Percentiles rank a stretch among this genome's conserved stretches.
Conservation (phyloP, 1,139 yeast species). For the Candida sp. region DNA sequence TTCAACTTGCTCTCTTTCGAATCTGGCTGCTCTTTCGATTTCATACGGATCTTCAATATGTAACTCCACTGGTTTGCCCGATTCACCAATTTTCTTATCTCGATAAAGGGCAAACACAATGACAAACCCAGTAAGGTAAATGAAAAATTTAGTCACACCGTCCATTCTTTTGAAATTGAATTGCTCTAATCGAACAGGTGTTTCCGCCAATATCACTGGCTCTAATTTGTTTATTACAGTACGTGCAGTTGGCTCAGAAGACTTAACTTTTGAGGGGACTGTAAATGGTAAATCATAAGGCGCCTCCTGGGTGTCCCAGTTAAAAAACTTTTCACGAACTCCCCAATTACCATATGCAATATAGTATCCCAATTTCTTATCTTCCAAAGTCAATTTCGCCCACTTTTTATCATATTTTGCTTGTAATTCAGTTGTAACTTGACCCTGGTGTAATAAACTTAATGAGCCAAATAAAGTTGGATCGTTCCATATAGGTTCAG, state of each 20-base stretch:
- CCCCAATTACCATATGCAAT: constrained; percentile 67
- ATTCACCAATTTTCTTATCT: constrained; percentile 49
- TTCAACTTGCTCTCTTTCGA: constrained; percentile 14
- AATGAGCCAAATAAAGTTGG: constrained; percentile 44
- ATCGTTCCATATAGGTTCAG: constrained; percentile 45
- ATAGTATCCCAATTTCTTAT: constrained; percentile 52
- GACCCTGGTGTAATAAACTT: constrained; percentile 56
- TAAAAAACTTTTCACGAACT: constrained; percentile 52
- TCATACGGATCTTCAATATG: constrained; percentile 36
- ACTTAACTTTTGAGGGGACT: constrained; percentile 30
- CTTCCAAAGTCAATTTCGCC: constrained; percentile 40
- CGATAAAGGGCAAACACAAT: constrained; percentile 43
- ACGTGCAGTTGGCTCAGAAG: constrained; percentile 18
- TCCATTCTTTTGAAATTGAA: constrained; percentile 52
- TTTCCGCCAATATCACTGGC: constrained; percentile 45
- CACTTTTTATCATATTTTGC: constrained; percentile 51
- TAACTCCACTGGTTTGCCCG: constrained; percentile 42
- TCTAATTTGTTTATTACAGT: constrained; percentile 26
- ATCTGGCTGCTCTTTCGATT: constrained; percentile 21
- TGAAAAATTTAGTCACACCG: constrained; percentile 49
- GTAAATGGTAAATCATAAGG: constrained; percentile 58
- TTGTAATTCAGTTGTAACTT: constrained; percentile 52
- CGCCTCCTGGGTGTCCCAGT: constrained; percentile 34
- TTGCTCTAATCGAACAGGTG: constrained; percentile 46
- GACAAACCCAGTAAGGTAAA: constrained; percentile 43